phyloP scores from a whole-genome alignment of 108 stramenopile species.

The Chaetoceros tenuissimus region DNA sequence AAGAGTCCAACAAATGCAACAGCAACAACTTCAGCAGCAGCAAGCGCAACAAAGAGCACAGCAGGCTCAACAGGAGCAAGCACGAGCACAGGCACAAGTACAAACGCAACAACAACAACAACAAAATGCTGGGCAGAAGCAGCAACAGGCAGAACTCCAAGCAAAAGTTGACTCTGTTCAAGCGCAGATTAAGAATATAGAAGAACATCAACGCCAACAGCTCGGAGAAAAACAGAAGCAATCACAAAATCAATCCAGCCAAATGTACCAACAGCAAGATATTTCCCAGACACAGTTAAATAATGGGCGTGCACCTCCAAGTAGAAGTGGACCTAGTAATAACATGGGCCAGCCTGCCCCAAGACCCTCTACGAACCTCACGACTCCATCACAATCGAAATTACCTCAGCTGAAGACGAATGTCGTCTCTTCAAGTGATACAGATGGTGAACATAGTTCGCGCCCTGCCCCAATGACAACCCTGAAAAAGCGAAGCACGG shows the following conservation, averaged over 20 bases:
- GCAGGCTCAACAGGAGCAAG: constrained; percentile 2
- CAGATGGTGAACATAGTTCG: constrained; percentile 36
- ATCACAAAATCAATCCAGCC: not conserved
- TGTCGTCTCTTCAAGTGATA: constrained; percentile 74
- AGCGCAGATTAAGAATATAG: not conserved
- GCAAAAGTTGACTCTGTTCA: not conserved
- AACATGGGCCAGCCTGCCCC: constrained; percentile 4
- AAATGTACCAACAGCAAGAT: not conserved
- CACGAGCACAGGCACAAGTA: constrained; percentile 4
- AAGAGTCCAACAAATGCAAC: constrained; percentile 22
- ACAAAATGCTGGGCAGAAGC: constrained; percentile 3
- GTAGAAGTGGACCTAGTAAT: constrained; percentile 12
- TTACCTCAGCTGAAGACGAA: constrained; percentile 9
- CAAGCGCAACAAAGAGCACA: constrained; percentile 8
- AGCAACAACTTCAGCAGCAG: constrained; percentile 8
- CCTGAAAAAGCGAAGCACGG: constrained; percentile 2
- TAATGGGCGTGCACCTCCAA: constrained; percentile 6
- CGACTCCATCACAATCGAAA: constrained; percentile 7
- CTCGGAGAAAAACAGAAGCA: not conserved
- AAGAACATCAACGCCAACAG: too few species aligned
- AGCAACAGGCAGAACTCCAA: not conserved
- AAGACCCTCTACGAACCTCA: not conserved
- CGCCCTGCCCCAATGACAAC: constrained; percentile 1
- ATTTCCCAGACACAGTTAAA: not conserved
- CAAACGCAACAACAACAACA: constrained; percentile 26